Conservation (phyloP, 2,329 filamentous ascomycete genomes). For the Ascomycota sp. region DNA sequence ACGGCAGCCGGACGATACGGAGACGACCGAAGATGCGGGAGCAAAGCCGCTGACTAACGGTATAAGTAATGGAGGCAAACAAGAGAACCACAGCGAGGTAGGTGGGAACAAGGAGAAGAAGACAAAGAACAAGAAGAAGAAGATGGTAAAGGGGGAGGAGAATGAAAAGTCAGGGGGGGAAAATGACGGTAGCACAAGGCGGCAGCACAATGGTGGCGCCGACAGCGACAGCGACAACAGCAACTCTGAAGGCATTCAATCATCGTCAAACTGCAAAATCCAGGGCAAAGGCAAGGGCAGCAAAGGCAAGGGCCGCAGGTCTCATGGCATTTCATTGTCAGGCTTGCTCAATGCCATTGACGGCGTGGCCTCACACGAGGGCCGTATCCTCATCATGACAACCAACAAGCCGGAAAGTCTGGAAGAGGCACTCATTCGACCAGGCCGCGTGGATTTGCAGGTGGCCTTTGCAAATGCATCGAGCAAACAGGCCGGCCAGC, state of each 20-base stretch:
- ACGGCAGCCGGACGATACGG: slow-evolving; percentile 14
- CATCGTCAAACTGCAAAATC: background rate
- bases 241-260: slow-evolving; percentile 1
- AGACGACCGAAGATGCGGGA: slow-evolving; percentile 3
- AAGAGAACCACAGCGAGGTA: slow-evolving; percentile 12
- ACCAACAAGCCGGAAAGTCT: slow-evolving; percentile 55
- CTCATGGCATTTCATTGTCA: slow-evolving; percentile 43
- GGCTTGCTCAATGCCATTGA: slow-evolving; percentile 69
- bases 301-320: slow-evolving; percentile 2
- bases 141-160: slow-evolving; percentile 4
- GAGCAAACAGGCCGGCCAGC: slow-evolving; percentile 27
- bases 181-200: slow-evolving; percentile 1
- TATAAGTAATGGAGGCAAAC: slow-evolving; percentile 12
- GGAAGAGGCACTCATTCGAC: slow-evolving; percentile 50
- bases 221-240: slow-evolving; percentile 7
- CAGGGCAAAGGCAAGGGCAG: slow-evolving; percentile 3
- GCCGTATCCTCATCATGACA: slow-evolving; percentile 61
- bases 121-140: slow-evolving; percentile 10
- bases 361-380: slow-evolving; percentile 58
- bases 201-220: slow-evolving; percentile 1
- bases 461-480: slow-evolving; percentile 40
- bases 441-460: slow-evolving; percentile 49
- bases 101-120: slow-evolving; percentile 4
- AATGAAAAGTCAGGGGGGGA: slow-evolving; percentile 3
- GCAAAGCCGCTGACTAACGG: slow-evolving; percentile 4